Conservation (phyloP, 2,329 filamentous ascomycete genomes). For the Trichothecium roseum region DNA sequence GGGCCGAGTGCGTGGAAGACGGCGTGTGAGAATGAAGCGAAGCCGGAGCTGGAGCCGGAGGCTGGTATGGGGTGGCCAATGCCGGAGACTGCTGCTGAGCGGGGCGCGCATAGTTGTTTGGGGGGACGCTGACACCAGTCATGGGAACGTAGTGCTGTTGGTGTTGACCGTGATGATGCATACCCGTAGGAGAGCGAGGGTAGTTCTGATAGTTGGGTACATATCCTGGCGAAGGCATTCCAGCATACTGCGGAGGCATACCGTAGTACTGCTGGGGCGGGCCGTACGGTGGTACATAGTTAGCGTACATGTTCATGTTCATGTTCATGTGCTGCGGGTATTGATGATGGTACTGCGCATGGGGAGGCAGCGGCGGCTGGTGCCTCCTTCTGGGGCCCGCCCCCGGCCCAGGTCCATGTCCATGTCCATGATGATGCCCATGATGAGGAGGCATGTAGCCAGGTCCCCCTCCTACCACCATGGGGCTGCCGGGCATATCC, state of each 20-base stretch:
- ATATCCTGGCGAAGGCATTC: conserved; percentile 34
- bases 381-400: conserved; percentile 1
- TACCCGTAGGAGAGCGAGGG: conserved; percentile 32
- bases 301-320: conserved; percentile 34
- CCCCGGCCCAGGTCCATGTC: too few species aligned
- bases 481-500: conserved; percentile 22
- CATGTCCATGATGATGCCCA: conserved; percentile 1
- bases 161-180: conserved; percentile 19
- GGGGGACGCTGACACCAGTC: conserved; percentile 32
- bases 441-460: neutral
- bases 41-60: conserved; percentile 33
- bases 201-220: conserved; percentile 38
- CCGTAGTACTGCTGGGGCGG: conserved; percentile 34
- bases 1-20: conserved; percentile 40
- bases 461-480: conserved; percentile 19
- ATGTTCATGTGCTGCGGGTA: conserved; percentile 21
- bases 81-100: conserved; percentile 41
- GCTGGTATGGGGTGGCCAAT: conserved; percentile 46
- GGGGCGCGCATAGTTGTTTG: conserved; percentile 37
- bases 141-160: conserved; percentile 39
- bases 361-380: conserved; percentile 2
- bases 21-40: conserved; percentile 38
- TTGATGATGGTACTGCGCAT: conserved; percentile 14
- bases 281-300: conserved; percentile 41
- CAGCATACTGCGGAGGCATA: conserved; percentile 46